Base-by-base conservation (phyloP, 495 filamentous ascomycete species). In the Trichoderma virens region DNA sequence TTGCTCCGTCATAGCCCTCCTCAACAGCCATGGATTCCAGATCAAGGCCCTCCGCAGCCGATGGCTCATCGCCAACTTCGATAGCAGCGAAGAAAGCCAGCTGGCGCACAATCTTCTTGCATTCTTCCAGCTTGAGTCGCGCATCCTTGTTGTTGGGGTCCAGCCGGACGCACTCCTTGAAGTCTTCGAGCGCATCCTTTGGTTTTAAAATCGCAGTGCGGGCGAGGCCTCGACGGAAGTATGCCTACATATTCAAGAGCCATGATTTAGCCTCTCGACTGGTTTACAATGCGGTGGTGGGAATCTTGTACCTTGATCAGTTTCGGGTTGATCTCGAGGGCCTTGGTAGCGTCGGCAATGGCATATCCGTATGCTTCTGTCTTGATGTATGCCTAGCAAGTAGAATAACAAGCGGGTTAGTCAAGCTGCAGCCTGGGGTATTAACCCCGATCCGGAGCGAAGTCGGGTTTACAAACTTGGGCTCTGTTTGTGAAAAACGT, bases 401-500 rank as follows among this genome's bases (percentile, higher is more conserved):
- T 32, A 41, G 18, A 28, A 28, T 25, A 3, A 25, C n/a, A 38
- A n/a, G n/a, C n/a, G n/a, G n/a, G 27, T 16, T 18, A 62, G 23
- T 23, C 6, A 30, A 4, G 20, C 11, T 28, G 31, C 34, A 5
- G 32, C 9, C 31, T 5, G 5, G 0, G 6, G 28, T 60, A 35
- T 20, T 5, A 18, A 35, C 31, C 18, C 6, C 5, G 11, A 27
- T 20, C 30, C 30, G 30, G n/a, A 13, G 43, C 16, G 18, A 43
- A n/a, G 8, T 8, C 16, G 38, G 32, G 18, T 18, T 32, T 59
- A 77, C 83, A 64, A 73, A 96, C 93, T 83, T 97, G 93, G 41
- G 95, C 93, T 70, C 94, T 78, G 77, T 99, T 99, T 69, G 90
- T 89, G 80, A 88, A 98, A 78, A 91, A 97, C 6, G 91, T 88